Evolutionary conservation across 371 early-diverging fungal genomes (phyloP).

Genomic region (Fennellomyces sp.): DNA sequence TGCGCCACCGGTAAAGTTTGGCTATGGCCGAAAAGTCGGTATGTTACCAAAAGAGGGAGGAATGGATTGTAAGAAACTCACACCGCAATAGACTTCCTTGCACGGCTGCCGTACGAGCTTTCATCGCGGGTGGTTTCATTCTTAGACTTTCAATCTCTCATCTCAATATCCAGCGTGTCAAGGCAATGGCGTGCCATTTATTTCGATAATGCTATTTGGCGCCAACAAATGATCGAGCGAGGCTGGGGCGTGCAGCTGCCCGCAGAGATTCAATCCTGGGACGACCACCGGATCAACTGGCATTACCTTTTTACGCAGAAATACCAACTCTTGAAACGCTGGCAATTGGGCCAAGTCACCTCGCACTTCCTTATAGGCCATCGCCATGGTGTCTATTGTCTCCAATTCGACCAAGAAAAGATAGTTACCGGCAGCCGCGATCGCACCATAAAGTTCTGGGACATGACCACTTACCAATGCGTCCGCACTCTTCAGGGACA

Average conservation of each 20-base stretch:
- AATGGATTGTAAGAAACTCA: not conserved
- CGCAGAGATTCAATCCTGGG: not conserved
- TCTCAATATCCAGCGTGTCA: slow-evolving; percentile 7
- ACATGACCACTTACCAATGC: slow-evolving; percentile 64
- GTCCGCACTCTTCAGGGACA: slow-evolving; percentile 83
- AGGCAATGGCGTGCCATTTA: slow-evolving; percentile 10
- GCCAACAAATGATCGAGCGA: slow-evolving; percentile 12
- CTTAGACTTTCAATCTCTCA: slow-evolving; percentile 12
- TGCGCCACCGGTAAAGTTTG: not conserved
- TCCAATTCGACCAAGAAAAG: slow-evolving; percentile 83
- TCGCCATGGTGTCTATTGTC: slow-evolving; percentile 90
- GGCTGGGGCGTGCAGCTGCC: slow-evolving; percentile 11
- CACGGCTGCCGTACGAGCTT: slow-evolving; percentile 22
- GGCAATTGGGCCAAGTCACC: slow-evolving; percentile 11
- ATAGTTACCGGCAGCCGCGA: slow-evolving; percentile 95
- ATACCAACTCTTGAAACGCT: slow-evolving; percentile 18
- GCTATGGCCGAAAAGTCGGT: not conserved
- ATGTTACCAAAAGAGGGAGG: not conserved
- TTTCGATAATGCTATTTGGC: slow-evolving; percentile 20
- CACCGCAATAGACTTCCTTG: slow-evolving; percentile 13
- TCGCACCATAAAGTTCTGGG: slow-evolving; percentile 83
- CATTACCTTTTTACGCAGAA: slow-evolving; percentile 37
- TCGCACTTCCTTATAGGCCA: slow-evolving; percentile 69
- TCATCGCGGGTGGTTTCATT: slow-evolving; percentile 13
- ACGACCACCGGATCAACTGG: slow-evolving; percentile 27